Base-by-base conservation (phyloP, 202 grass and related monocot species). In the Schoenoplectus triqueter region DNA sequence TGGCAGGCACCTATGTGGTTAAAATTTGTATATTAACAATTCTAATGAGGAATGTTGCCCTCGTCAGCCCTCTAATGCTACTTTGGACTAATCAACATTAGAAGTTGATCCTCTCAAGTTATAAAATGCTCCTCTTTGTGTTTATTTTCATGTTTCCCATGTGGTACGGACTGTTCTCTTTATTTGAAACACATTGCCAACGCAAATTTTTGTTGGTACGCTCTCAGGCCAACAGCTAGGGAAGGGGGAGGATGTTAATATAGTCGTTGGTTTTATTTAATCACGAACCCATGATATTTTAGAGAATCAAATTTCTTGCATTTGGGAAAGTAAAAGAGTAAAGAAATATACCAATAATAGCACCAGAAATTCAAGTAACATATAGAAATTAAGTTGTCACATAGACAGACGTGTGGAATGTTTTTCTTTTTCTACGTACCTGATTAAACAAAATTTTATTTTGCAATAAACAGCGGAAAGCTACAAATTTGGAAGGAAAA, bases 21-120 rank as follows among this genome's bases (percentile, higher is more conserved):
- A 10, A 18, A 67, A 67, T 66, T 64, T 82, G 80, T 82, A 82
- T 51, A 82, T 82, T 67, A 82, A 67, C 18, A 31, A 42, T 64
- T 82, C 55, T 51, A 82, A 82, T 67, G 67, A 82, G 80, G 42
- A 52, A 66, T 67, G 20, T 40, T 67, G 20, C n/a, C 80, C 61
- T 66, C 1, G 75, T 39, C 75, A 79, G 75, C 7, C 39, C 40
- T 61, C 7, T 79, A 78, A 78, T 76, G 73, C 22, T 59, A 22
- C 22, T 77, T 19, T 73, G 6, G 17, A 7, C 57, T 18, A 78
- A 45, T 78, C 7, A 78, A 78, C 55, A 61, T 78, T 78, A 44
- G 46, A 73, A 18, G 54, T 78, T 78, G 75, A 78, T 45, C 22
- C 31, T 2, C 47, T 17, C 14, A 61, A 18, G 6, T 40, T 79